A percentile compares a stretch with the other conserved stretches of the same genome.
These are phyloP conservation scores for Leccinum sublutescens DNA, from an alignment of 768 basidiomycete genomes.

Conservation along the genomic window DNA sequence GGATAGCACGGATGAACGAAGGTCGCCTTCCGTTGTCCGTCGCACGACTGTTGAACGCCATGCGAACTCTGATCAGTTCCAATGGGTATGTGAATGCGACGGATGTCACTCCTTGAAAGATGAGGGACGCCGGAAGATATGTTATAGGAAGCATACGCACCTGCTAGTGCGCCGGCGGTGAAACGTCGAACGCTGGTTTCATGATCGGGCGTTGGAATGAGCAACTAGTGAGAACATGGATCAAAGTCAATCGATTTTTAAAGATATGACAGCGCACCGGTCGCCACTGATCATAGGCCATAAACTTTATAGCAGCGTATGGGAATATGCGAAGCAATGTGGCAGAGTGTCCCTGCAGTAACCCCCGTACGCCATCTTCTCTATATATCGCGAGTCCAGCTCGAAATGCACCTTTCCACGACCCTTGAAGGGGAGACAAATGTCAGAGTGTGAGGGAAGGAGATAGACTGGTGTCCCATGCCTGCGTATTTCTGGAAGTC, in stretches of 20 bases:
- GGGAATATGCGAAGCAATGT: slow-evolving; percentile 94
- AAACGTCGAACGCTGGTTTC: slow-evolving; percentile 84
- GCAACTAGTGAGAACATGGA: slow-evolving; percentile 44
- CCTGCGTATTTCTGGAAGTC: slow-evolving; percentile 94
- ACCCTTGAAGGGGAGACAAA: slow-evolving; percentile 48
- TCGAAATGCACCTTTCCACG: slow-evolving; percentile 80
- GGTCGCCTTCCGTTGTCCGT: slow-evolving; percentile 37
- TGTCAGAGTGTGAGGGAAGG: slow-evolving; percentile 24
- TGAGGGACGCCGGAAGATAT: not conserved
- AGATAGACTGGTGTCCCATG: slow-evolving; percentile 36
- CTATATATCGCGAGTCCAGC: slow-evolving; percentile 73
- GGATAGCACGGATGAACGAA: slow-evolving; percentile 54
- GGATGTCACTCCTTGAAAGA: slow-evolving; percentile 68
- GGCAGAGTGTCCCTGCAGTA: slow-evolving; percentile 95
- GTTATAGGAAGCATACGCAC: slow-evolving; percentile 39
- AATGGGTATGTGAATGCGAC: slow-evolving; percentile 94
- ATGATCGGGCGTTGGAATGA: slow-evolving; percentile 80
- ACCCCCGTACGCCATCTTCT: slow-evolving; percentile 67
- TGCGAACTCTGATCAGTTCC: slow-evolving; percentile 91
- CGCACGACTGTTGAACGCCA: slow-evolving; percentile 62
- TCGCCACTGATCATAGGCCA: slow-evolving; percentile 91
- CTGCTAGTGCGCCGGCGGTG: slow-evolving; percentile 83
- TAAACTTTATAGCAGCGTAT: slow-evolving; percentile 96
- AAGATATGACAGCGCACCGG: slow-evolving; percentile 44
- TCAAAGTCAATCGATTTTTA: not conserved